Base-by-base conservation (phyloP, 2,329 filamentous ascomycete species). In the Rhynchosporium secalis region DNA sequence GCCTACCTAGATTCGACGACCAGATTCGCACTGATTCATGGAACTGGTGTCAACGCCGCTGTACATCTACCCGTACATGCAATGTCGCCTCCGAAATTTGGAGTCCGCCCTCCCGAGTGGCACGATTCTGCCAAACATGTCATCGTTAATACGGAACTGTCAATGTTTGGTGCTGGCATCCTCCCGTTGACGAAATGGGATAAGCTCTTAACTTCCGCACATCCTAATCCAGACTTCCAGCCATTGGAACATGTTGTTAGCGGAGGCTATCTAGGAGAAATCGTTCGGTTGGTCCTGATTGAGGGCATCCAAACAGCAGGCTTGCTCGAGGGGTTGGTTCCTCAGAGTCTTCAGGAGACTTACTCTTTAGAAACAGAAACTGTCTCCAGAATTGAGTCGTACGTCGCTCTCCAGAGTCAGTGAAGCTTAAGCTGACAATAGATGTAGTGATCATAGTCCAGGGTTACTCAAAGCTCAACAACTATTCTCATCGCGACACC, bases 201-300 rank as follows among this genome's bases (percentile, higher is more conserved):
- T 66, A 72, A 75, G 20, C 71, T 76, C 4, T 75, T 89, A 13
- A 81, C 81, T 51, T 77, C 76, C 2, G 76, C 73, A 0, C 86
- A 86, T 65, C 77, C 81, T 12, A 76, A 78, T 58, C 85, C 85
- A 0, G 80, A 83, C 29, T 87, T 87, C 65, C 85, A 88, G 67
- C 85, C 85, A 0, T 72, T 87, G 10, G 85, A 87, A 72, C 79
- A 86, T 65, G 76, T 88, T 65, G 82, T 88, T 47, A 84, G 84
- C 68, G 87, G 87, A 41, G 85, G 83, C 69, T 89, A 90, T 70
- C 75, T 90, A 2, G 87, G 87, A 54, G 87, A 90, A 73, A 81
- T 89, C 52, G 83, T 80, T 67, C 79, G 87, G 20, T 73, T 85
- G 12, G 79, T 81, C 0, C 75, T 88, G 48, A 65, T 86, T 28